Percentiles rank a stretch among this genome's conserved stretches.
Evolutionary conservation across 2,329 filamentous ascomycete species (phyloP).

Genomic region (Sclerotinia sclerotiorum): DNA sequence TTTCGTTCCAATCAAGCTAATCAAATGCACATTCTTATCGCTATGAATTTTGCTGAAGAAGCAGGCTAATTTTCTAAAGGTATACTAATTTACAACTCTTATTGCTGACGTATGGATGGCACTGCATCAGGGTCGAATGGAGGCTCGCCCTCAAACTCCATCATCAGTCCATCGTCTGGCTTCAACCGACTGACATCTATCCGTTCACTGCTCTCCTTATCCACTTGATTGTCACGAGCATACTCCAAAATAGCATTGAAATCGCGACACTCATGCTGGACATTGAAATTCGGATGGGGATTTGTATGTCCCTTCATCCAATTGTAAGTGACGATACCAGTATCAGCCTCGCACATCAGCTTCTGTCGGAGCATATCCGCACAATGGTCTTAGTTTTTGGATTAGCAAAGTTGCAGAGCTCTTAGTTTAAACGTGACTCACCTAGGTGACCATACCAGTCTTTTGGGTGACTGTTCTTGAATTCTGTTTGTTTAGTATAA

Average conservation of each 20-base stretch:
- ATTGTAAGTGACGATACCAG: background rate
- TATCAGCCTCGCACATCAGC: background rate
- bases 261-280: background rate
- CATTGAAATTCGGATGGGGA: background rate
- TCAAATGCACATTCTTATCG: too few species aligned
- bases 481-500: background rate
- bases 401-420: background rate
- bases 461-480: background rate
- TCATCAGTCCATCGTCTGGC: too few species aligned
- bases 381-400: background rate
- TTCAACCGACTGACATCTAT: background rate
- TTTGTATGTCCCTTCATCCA: background rate
- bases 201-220: background rate
- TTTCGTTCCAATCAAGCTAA: too few species aligned
- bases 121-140: too few species aligned
- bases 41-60: too few species aligned
- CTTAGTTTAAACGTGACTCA: background rate
- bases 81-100: too few species aligned
- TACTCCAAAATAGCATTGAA: background rate
- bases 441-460: slow-evolving; percentile 3
- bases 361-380: background rate
- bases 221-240: background rate
- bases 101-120: too few species aligned
- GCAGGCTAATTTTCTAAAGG: too few species aligned
- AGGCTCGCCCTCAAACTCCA: too few species aligned